These are phyloP conservation scores for Lanmaoa pseudosensibilis DNA, from an alignment of 768 basidiomycete genomes.

Conservation along the genomic window DNA sequence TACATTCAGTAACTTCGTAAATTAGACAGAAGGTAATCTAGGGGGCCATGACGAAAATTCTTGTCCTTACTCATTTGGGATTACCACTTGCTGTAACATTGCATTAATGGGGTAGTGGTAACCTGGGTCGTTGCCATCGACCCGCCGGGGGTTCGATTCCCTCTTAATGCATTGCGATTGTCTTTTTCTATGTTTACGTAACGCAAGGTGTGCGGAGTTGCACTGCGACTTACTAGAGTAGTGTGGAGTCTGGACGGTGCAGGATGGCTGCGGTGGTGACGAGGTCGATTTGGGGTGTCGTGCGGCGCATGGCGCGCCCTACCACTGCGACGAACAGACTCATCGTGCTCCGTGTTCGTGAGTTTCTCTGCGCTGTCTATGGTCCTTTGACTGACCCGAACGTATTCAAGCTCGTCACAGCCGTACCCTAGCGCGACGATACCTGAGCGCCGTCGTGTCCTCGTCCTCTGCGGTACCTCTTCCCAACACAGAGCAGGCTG, in stretches of 20 bases:
- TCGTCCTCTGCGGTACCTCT: background rate
- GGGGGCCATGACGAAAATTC: no score
- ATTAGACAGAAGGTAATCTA: no score
- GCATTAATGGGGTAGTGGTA: conserved; percentile 68
- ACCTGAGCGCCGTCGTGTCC: conserved; percentile 3
- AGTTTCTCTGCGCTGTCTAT: conserved; percentile 3
- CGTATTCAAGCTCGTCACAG: conserved; percentile 1
- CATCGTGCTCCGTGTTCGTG: conserved; percentile 6
- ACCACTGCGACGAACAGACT: background rate
- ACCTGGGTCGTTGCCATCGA: conserved; percentile 73
- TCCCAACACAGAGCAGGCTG: background rate
- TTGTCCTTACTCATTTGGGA: background rate
- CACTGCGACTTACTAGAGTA: no score
- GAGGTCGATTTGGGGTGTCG: background rate
- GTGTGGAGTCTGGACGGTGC: no score
- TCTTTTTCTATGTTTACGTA: no score
- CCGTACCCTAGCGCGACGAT: background rate
- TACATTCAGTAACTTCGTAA: no score
- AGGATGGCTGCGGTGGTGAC: background rate
- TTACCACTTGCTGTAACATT: background rate
- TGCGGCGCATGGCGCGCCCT: background rate
- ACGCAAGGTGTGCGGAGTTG: no score
- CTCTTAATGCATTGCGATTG: conserved; percentile 25
- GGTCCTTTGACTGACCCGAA: background rate
- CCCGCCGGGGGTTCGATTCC: conserved; percentile 88